These are phyloP conservation scores for Daldinia loculata DNA, from an alignment of 495 filamentous ascomycete genomes.

Conservation along the genomic window DNA sequence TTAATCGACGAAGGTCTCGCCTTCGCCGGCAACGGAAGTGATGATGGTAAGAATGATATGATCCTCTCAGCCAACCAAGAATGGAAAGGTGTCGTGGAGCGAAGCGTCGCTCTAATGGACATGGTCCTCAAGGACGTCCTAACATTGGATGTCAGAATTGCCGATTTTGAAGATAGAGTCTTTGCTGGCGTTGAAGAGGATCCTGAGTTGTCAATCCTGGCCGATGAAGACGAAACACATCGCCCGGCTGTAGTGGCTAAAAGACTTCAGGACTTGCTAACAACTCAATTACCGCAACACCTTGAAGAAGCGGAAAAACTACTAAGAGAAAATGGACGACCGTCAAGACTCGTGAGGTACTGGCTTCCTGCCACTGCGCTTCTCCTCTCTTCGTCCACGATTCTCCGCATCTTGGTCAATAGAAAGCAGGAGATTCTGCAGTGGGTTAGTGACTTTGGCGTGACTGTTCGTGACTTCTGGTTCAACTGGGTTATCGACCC, in stretches of 20 bases:
- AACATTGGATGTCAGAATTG: slow-evolving; percentile 60
- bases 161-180: slow-evolving; percentile 79
- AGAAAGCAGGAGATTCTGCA: slow-evolving; percentile 73
- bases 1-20: slow-evolving; percentile 82
- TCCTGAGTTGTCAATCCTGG: slow-evolving; percentile 57
- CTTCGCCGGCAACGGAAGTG: slow-evolving; percentile 54
- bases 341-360: slow-evolving; percentile 79
- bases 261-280: slow-evolving; percentile 72
- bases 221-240: slow-evolving; percentile 46
- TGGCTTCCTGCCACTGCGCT: slow-evolving; percentile 79
- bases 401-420: slow-evolving; percentile 76
- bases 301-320: slow-evolving; percentile 56
- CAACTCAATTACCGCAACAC: slow-evolving; percentile 67
- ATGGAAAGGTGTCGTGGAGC: slow-evolving; percentile 76
- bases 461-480: slow-evolving; percentile 88
- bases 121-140: slow-evolving; percentile 72
- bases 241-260: slow-evolving; percentile 68
- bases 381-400: slow-evolving; percentile 79
- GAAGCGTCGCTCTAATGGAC: slow-evolving; percentile 81
- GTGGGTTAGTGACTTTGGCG: slow-evolving; percentile 79
- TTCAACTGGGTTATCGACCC: slow-evolving; percentile 94
- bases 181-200: slow-evolving; percentile 71
- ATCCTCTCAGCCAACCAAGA: slow-evolving; percentile 59
- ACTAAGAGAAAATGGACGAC: slow-evolving; percentile 72
- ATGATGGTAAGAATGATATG: slow-evolving; percentile 51